Conservation (phyloP, 306 rosid genomes). For the Quercus agrifolia region DNA sequence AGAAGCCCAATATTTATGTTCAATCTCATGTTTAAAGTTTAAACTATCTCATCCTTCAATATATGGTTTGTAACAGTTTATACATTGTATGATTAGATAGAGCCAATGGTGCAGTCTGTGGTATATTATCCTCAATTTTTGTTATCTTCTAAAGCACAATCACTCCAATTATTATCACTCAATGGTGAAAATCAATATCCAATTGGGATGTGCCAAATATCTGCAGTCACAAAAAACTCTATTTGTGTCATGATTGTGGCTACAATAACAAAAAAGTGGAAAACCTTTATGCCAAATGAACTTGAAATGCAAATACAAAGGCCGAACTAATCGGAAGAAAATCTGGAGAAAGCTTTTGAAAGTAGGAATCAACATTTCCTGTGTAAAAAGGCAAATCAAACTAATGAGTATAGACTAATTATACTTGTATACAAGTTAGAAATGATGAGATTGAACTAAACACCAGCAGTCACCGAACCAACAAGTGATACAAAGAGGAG, state of each 20-base stretch:
- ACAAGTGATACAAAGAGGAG: not conserved
- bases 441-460: not conserved
- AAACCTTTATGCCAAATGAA: not conserved
- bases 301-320: not conserved
- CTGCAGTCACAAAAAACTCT: not conserved
- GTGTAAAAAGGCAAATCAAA: not conserved
- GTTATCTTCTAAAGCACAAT: not conserved
- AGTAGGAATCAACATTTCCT: not conserved
- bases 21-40: too few relatives aligned
- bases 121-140: not conserved
- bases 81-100: too few relatives aligned
- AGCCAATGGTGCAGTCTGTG: too few relatives aligned
- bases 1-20: not conserved
- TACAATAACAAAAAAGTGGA: not conserved
- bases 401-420: not conserved
- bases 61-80: too few relatives aligned
- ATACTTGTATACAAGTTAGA: not conserved
- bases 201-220: not conserved
- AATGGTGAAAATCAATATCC: not conserved
- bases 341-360: not conserved
- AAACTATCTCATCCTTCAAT: too few relatives aligned
- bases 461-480: not conserved
- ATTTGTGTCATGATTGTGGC: not conserved
- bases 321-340: not conserved
- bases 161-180: not conserved